Evolutionary conservation across 2,329 filamentous ascomycete genomes (phyloP), one percentile per base, ranked within the genome.

Genomic region (Colletotrichum tofieldiae): DNA sequence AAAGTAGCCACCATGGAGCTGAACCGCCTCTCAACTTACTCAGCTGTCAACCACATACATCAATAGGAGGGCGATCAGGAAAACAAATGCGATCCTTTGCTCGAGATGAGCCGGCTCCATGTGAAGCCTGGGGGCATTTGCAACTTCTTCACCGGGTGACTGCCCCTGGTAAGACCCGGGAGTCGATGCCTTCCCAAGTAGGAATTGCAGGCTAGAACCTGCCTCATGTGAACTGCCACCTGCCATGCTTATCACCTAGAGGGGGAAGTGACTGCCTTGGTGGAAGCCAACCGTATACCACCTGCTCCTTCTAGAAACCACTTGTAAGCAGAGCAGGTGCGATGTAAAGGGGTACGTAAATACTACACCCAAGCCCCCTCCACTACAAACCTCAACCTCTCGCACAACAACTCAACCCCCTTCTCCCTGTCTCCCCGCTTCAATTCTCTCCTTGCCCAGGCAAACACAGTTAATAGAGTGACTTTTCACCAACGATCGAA

Each of bases 221-320:
- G 5, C n/a, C 55, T 16, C 14, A 26, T 3, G 8, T 58, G n/a
- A 23, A 11, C 7, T 20, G 55, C 1, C 6, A 26, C 55, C n/a
- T 41, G 23, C 55, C 8, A 18, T 26, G 12, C 3, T 41, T 18
- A 35, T 39, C 35, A 5, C n/a, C n/a, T 20, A n/a, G 8, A 20
- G 3, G 23, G 7, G 14, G 32, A 29, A 23, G 56, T 20, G 7
- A 32, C 16, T 60, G 16, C 56, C 56, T 32, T 16, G 20, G 56
- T 16, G 39, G 39, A 60, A 29, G 41, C 6, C 43, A 5, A 5
- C 47, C 35, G 52, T 59, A 35, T 32, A 2, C 32, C 5, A n/a
- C 12, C 26, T 45, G 39, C 62, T 47, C 62, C 62, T 65, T 56
- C 54, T 55, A 41, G 32, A 51, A 29, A 37, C 14, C 7, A 41